Evolutionary conservation across 495 filamentous ascomycete species (phyloP).

Genomic region (Parmelia sp.): DNA sequence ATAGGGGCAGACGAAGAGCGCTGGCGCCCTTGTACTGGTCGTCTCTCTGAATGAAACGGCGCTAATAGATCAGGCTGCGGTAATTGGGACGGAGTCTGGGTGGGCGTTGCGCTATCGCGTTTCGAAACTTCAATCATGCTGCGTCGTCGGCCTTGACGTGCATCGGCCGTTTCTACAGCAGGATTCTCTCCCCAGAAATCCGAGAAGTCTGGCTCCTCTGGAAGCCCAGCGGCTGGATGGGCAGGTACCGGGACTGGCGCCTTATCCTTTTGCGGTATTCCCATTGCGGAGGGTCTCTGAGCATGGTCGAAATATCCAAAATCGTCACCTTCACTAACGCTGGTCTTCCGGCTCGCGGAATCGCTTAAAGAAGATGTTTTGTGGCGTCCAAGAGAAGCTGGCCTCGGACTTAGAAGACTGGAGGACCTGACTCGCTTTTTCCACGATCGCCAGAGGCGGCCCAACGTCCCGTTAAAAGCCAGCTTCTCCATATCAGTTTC

Average conservation of each 20-base stretch:
- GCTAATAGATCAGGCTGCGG: neutral
- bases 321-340: constrained; percentile 23
- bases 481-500: constrained; percentile 91
- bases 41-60: neutral
- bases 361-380: constrained; percentile 21
- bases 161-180: neutral
- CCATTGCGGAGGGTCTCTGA: constrained; percentile 21
- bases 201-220: constrained; percentile 60
- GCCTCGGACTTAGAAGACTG: constrained; percentile 24
- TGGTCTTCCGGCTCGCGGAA: constrained; percentile 22
- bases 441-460: constrained; percentile 92
- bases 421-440: constrained; percentile 62
- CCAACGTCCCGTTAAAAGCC: constrained; percentile 78
- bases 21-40: constrained; percentile 7
- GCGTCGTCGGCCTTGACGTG: constrained; percentile 10
- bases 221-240: constrained; percentile 68
- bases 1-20: constrained; percentile 22
- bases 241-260: constrained; percentile 54
- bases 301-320: constrained; percentile 11
- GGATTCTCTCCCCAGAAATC: neutral
- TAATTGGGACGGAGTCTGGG: constrained; percentile 4
- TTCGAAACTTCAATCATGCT: constrained; percentile 20
- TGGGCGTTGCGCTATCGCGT: constrained; percentile 1
- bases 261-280: constrained; percentile 31
- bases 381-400: constrained; percentile 19